Evolutionary conservation across 2,329 filamentous ascomycete species (phyloP).

Genomic region (Ilyonectria destructans): DNA sequence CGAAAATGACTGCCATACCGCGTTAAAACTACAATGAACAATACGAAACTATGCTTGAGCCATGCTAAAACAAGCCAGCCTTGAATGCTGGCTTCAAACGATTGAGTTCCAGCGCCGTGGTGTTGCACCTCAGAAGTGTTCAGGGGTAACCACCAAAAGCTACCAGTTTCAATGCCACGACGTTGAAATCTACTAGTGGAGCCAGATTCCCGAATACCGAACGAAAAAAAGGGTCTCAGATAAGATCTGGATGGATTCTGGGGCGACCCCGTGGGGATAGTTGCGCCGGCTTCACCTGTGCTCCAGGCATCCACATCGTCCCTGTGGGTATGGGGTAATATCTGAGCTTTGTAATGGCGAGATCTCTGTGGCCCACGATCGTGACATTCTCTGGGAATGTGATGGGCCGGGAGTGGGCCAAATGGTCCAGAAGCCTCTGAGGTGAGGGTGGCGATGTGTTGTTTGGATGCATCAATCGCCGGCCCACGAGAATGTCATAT

Average conservation of each 20-base stretch:
- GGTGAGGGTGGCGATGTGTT: not conserved
- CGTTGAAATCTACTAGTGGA: conserved; percentile 6
- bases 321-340: conserved; percentile 33
- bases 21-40: not conserved
- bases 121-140: not conserved
- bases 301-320: conserved; percentile 24
- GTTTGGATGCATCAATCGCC: not conserved
- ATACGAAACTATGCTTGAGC: not conserved
- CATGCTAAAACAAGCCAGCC: too few relatives aligned
- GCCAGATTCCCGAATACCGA: not conserved
- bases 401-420: not conserved
- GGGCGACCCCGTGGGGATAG: conserved; percentile 42
- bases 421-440: not conserved
- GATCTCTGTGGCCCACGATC: conserved; percentile 23
- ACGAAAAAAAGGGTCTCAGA: conserved; percentile 6
- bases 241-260: conserved; percentile 13
- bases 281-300: conserved; percentile 23
- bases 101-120: conserved; percentile 1
- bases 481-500: too few relatives aligned
- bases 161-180: not conserved
- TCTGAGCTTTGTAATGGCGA: conserved; percentile 24
- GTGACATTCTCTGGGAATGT: not conserved
- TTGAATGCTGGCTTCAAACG: not conserved
- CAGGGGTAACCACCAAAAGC: not conserved
- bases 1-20: not conserved